Evolutionary conservation across 257 asterid genomes (phyloP), one percentile per base, ranked within the genome.

Genomic region (Nicotiana tabacum): DNA sequence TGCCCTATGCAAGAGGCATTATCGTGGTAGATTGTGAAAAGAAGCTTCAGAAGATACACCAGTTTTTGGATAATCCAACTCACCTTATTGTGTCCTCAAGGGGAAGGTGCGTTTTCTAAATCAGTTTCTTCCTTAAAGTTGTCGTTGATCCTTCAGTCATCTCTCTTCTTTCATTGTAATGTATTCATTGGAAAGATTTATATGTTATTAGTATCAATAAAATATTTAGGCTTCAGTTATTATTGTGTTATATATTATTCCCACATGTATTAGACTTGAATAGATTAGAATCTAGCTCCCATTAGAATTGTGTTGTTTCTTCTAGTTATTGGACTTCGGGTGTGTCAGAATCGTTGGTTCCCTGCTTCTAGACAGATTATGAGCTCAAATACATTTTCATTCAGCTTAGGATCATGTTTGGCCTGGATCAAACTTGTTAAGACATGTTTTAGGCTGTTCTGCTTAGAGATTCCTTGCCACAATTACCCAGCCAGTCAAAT

Each of bases 21-120:
- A 84, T 92, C 58, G 77, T 86, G 90, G 86, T 86, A 84, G 87
- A 87, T 70, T 89, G 88, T 79, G 85, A 65, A 78, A 64, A 83
- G 83, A 82, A 87, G 89, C 77, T 85, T 77, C 84, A 85, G 80
- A 84, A 66, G 70, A 80, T 92, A 74, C 72, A 81, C 15, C 84
- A 67, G 18, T 91, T 88, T 85, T 80, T 92, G 87, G 85, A 79
- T 57, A 88, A 80, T 87, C 91, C 93, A 33, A 51, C 82, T 39
- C 89, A 88, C 83, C 67, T 92, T 16, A 82, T 92, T 17, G 89
- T 91, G 85, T 92, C 97, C 37, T 81, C 88, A 64, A 89, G 81
- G 57, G 97, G 92, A 90, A 92, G 97, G 94, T 92, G 88, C 51
- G 53, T 51, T 81, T 66, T 70, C 43, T 29, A 51, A 48, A 64